Base-by-base conservation (phyloP, 345 rosid species). In the Sapria himalayana region DNA sequence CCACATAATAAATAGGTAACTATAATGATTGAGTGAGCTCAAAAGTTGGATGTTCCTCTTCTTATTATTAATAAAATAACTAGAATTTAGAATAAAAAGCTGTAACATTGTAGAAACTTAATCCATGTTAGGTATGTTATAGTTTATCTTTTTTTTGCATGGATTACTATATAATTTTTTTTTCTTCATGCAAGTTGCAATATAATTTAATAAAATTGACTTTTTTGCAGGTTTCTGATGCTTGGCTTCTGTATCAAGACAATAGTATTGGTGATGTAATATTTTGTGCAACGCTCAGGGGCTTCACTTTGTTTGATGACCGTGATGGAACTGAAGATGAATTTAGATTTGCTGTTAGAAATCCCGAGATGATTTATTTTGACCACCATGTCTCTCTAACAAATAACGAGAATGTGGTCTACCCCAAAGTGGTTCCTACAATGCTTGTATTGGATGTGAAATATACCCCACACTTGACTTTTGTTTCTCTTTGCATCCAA, bases 381-480 rank as follows among this genome's bases (percentile, higher is more conserved):
- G 59, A 55, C 38, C 51, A 62, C 48, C 39, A 54, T 41, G 38
- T 19, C 44, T 51, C 53, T 12, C 19, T 25, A 40, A 36, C 56
- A 21, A 46, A 57, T 35, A 42, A 58, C 41, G 70, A 56, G 33
- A 40, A 37, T 50, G 62, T 51, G 53, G 48, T 58, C 27, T 60
- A 60, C 51, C 72, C 75, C 29, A n/a, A n/a, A n/a, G n/a, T n/a
- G n/a, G 57, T 66, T 59, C 78, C 94, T 58, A 68, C 93, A 6
- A 89, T 89, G 98, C 91, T 89, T 38, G 71, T 78, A 53, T 67
- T 89, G 52, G 95, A 89, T 71, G 94, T 79, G 7, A 78, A 76
- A 45, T 71, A 81, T 64, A 67, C 73, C 51, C 67, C 64, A 62
- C 46, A 43, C 49, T 72, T 72, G 24, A 74, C 91, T 29, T 61